Percentiles rank a stretch among this genome's conserved stretches.
These are phyloP conservation scores for Solioccasus polychromus DNA, from an alignment of 768 basidiomycete species.

Conservation along the genomic window DNA sequence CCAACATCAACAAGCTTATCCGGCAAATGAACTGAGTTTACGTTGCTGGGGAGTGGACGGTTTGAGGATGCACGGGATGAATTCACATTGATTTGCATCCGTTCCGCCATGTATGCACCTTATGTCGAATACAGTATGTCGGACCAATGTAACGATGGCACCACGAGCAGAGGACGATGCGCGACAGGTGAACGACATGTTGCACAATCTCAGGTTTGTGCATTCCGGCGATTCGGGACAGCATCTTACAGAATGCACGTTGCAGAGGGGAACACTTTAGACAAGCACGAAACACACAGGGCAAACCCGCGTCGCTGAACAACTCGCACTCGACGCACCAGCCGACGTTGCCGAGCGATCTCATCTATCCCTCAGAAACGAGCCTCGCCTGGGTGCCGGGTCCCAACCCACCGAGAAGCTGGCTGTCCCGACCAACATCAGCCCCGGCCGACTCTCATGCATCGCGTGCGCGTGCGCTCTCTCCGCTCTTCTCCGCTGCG, in stretches of 20 bases:
- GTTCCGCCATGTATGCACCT: slow-evolving; percentile 26
- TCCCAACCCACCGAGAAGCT: slow-evolving; percentile 57
- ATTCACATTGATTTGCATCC: slow-evolving; percentile 17
- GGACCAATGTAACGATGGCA: slow-evolving; percentile 10
- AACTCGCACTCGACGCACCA: slow-evolving; percentile 23
- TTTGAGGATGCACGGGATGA: slow-evolving; percentile 33
- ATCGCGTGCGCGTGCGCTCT: slow-evolving; percentile 59
- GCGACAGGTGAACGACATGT: slow-evolving; percentile 29
- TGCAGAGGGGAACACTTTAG: slow-evolving; percentile 71
- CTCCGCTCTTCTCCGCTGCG: slow-evolving; percentile 40
- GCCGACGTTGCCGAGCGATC: slow-evolving; percentile 45
- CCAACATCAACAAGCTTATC: slow-evolving; percentile 96
- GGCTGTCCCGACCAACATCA: slow-evolving; percentile 37
- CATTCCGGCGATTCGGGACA: neutral
- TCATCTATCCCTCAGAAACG: slow-evolving; percentile 31
- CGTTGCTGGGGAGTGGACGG: slow-evolving; percentile 7
- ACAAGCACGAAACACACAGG: slow-evolving; percentile 53
- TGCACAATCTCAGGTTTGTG: slow-evolving; percentile 28
- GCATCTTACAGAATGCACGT: no score
- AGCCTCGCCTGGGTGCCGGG: slow-evolving; percentile 36
- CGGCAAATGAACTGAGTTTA: slow-evolving; percentile 80
- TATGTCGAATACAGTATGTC: slow-evolving; percentile 15
- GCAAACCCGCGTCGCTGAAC: slow-evolving; percentile 19
- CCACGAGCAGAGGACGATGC: slow-evolving; percentile 4
- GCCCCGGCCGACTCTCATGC: slow-evolving; percentile 23